Base-by-base conservation (phyloP, 169 alveolate species). In the Eimeria acervulina region DNA sequence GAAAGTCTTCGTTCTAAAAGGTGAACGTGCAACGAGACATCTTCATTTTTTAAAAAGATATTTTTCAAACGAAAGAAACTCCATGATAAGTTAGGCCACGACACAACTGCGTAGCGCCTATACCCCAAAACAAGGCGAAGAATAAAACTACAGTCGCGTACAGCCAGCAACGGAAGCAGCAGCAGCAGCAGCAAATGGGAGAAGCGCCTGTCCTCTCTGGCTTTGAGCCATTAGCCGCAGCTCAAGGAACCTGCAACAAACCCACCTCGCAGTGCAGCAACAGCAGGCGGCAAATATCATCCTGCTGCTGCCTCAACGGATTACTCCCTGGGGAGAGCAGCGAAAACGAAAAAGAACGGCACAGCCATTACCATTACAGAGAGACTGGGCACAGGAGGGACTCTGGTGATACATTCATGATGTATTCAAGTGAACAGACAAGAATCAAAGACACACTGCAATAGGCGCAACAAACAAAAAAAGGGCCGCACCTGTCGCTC, bases 191-290 rank as follows among this genome's bases (percentile, higher is more conserved):
- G 68, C 42, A 78, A 47, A 7, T 6, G 66, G 55, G 10, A n/a
- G 10, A 8, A 13, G 89, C 23, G 31, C 51, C n/a, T 83, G 47
- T 51, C 36, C 91, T 52, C 51, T n/a, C 55, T 51, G 70, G 55
- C 91, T 83, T 47, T 51, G 3, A 8, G 91, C 91, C 91, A 83
- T 83, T 17, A 83, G 47, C 47, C 91, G 61, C 52, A 83, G 76
- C 91, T 83, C 91, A 19, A 83, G 74, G 47, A 83, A 83, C 74
- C 91, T 83, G 74, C 91, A 83, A 47, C 17, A 42, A 2, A 78
- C 26, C n/a, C n/a, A n/a, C n/a, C n/a, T n/a, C n/a, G 21, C 3
- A 0, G 26, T 3, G 7, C 0, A 13, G n/a, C 80, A 68, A 42
- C 80, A 68, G 44, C 81, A 70, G 28, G 21, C 81, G 10, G 81